Base-by-base conservation (phyloP, 2,329 filamentous ascomycete genomes). In the Stagonosporopsis rhizophila region DNA sequence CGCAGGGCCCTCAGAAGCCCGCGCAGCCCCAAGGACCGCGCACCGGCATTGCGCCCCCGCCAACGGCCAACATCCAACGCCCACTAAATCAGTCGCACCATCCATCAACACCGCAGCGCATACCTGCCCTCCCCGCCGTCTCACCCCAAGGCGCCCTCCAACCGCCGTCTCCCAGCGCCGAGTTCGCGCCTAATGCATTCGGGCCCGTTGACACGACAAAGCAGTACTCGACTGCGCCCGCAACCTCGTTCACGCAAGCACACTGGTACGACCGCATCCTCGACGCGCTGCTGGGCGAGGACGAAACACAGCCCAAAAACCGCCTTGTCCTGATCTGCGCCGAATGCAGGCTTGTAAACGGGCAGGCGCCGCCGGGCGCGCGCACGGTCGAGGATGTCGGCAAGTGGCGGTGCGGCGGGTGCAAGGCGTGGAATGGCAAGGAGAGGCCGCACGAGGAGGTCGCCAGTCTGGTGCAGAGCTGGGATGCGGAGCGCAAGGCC, bases 251-350 rank as follows among this genome's bases (percentile, higher is more conserved):
- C 44, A 70, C 72, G n/a, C 66, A 75, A 63, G 80, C 87, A 15
- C 88, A 90, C 71, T 99, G 95, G 95, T 99, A 98, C 77, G 95
- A 99, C 74, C 87, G 94, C 52, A 87, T 99, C 49, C 82, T 99
- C 54, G 95, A 99, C 70, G 86, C 96, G 0, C 85, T 99, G 23
- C 84, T 99, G 0, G 95, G 95, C 45, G 95, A 99, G 71, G 95
- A 99, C 69, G 95, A 99, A 77, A 96, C 91, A 4, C 87, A 90
- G 12, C 86, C 94, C 2, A 96, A 92, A 79, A 98, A 98, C 75
- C 87, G 95, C 17, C 86, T 96, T 56, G 94, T 88, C 7, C 81
- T 99, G 61, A 91, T 99, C 52, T 99, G 95, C 77, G 77, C 81
- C 28, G 82, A 84, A 35, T 99, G 95, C 74, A 84, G 91, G 27